Percentiles rank a stretch among this genome's conserved stretches.
Evolutionary conservation across 2,329 filamentous ascomycete species (phyloP).

Genomic region (Orbilia blumenaviensis): DNA sequence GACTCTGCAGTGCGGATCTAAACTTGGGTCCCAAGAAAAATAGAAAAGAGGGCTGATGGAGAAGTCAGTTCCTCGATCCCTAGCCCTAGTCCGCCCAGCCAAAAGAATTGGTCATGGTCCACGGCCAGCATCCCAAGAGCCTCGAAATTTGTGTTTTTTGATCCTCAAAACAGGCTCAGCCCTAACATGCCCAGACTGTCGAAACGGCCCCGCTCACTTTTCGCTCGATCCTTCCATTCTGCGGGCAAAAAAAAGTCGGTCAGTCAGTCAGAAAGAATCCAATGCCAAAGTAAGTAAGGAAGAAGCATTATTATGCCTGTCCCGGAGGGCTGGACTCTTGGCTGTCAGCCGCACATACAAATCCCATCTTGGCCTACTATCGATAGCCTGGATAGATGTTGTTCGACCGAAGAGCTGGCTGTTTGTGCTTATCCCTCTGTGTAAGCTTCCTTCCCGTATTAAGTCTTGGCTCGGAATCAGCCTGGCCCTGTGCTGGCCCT

Average conservation of each 20-base stretch:
- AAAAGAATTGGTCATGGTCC: constrained; percentile 40
- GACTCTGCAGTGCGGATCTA: constrained; percentile 18
- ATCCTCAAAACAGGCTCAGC: constrained; percentile 45
- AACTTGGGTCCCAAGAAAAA: constrained; percentile 38
- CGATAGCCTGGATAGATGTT: constrained; percentile 11
- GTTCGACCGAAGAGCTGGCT: neutral
- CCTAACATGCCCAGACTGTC: constrained; percentile 52
- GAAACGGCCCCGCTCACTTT: neutral
- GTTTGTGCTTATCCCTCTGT: constrained; percentile 27
- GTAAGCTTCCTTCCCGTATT: constrained; percentile 1
- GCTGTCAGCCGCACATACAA: constrained; percentile 47
- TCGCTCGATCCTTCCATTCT: constrained; percentile 35
- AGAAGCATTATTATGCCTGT: constrained; percentile 15
- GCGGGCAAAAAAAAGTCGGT: neutral
- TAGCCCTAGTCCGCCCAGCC: constrained; percentile 20
- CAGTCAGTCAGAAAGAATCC: neutral
- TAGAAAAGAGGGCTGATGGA: constrained; percentile 38
- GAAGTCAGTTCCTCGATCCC: neutral
- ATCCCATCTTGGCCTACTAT: constrained; percentile 17
- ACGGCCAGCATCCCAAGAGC: neutral
- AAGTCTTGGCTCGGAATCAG: constrained; percentile 13
- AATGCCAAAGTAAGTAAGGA: neutral
- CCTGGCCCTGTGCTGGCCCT: too few relatives aligned
- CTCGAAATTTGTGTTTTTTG: constrained; percentile 50
- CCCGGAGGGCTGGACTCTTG: constrained; percentile 21